A percentile compares a stretch with the other conserved stretches of the same genome.
Conservation (phyloP, 495 filamentous ascomycete species). For the Talaromyces liani region DNA sequence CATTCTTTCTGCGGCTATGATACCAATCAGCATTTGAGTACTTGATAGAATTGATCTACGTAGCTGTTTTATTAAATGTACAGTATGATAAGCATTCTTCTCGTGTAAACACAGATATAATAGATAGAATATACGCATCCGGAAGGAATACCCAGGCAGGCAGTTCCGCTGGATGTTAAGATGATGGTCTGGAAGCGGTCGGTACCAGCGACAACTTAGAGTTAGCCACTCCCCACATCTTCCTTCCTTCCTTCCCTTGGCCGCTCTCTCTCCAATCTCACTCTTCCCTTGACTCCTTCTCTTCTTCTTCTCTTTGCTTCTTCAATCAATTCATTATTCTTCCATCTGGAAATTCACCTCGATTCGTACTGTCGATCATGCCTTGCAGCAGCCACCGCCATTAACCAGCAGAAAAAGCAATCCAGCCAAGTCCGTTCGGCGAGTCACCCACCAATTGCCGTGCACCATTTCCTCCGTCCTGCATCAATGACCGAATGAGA, state of each 20-base stretch:
- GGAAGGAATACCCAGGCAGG: not conserved
- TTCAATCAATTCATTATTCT: not conserved
- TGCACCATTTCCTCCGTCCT: not conserved
- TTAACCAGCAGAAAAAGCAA: slow-evolving; percentile 1
- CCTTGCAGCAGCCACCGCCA: not conserved
- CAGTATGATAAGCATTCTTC: not conserved
- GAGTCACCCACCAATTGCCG: slow-evolving; percentile 8
- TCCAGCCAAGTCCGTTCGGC: not conserved
- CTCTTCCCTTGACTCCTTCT: not conserved
- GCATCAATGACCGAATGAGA: not conserved
- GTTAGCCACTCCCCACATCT: not conserved
- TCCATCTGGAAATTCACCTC: not conserved
- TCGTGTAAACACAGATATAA: not conserved
- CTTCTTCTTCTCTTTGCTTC: not conserved
- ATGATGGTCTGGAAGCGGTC: slow-evolving; percentile 1
- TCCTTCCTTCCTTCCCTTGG: not conserved
- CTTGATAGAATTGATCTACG: not conserved
- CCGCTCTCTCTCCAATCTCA: not conserved
- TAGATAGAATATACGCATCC: not conserved
- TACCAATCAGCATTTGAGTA: slow-evolving; percentile 3
- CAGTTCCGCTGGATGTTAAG: slow-evolving; percentile 1
- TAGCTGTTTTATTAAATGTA: not conserved
- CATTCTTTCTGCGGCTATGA: slow-evolving; percentile 1
- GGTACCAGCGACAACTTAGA: not conserved
- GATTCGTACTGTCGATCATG: not conserved